Percentiles rank a stretch among this genome's conserved stretches.
Evolutionary conservation across 2,329 filamentous ascomycete genomes (phyloP).

Genomic region (Cladosporium colombiae): DNA sequence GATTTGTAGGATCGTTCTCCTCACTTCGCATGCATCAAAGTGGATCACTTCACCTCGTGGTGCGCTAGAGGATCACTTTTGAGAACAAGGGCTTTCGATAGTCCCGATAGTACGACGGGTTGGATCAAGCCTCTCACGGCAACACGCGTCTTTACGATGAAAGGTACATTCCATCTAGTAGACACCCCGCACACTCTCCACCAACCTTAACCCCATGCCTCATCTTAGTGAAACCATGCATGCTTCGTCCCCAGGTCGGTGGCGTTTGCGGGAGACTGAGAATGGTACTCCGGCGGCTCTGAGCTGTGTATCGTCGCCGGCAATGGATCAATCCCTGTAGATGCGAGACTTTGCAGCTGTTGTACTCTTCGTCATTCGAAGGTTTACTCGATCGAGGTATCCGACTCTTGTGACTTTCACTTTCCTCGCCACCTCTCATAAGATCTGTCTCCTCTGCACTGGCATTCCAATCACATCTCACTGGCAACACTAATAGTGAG

Average conservation of each 20-base stretch:
- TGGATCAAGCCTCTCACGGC: neutral
- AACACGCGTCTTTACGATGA: neutral
- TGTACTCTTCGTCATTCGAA: conserved; percentile 6
- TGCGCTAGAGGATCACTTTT: neutral
- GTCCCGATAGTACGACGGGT: neutral
- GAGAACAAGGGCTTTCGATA: neutral
- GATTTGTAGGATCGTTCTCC: neutral
- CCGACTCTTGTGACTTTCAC: neutral
- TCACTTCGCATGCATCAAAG: neutral
- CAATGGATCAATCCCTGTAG: neutral
- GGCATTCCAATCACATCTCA: neutral
- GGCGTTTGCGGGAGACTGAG: conserved; percentile 15
- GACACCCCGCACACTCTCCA: conserved; percentile 9
- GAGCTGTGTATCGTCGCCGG: neutral
- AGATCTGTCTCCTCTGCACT: neutral
- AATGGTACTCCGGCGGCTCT: conserved; percentile 18
- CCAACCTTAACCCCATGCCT: conserved; percentile 16
- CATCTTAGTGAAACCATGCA: neutral
- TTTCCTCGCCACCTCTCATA: neutral
- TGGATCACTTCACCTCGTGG: neutral
- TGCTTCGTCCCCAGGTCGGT: neutral
- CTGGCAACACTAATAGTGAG: neutral
- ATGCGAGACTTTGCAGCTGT: neutral
- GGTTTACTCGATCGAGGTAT: conserved; percentile 18
- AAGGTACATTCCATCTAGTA: neutral